Evolutionary conservation across 2,329 filamentous ascomycete genomes (phyloP).

Genomic region (Paracamarosporium sp.): DNA sequence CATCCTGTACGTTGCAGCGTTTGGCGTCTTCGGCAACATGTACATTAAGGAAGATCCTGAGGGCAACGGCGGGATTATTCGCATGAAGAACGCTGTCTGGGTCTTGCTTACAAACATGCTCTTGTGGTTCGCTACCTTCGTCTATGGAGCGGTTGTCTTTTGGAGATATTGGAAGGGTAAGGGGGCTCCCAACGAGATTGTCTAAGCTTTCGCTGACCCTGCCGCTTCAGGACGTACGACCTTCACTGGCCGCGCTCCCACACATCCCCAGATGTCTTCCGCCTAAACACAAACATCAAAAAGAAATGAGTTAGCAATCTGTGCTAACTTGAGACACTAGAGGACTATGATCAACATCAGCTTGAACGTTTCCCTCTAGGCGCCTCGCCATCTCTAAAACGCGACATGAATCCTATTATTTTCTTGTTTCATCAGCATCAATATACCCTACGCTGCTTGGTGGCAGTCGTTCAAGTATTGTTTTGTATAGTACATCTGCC

Average conservation of each 20-base stretch:
- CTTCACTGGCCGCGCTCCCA: slow-evolving; percentile 2
- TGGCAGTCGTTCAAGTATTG: not conserved
- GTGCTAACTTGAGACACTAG: slow-evolving; percentile 7
- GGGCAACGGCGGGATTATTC: slow-evolving; percentile 67
- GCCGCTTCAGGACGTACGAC: slow-evolving; percentile 23
- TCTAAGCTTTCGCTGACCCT: slow-evolving; percentile 6
- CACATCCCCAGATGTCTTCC: slow-evolving; percentile 3
- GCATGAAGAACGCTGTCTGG: slow-evolving; percentile 90
- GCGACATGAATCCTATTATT: not conserved
- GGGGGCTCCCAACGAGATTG: slow-evolving; percentile 21
- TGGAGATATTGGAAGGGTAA: slow-evolving; percentile 46
- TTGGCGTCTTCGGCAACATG: slow-evolving; percentile 83
- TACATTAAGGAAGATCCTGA: slow-evolving; percentile 75
- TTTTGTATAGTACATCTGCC: not conserved
- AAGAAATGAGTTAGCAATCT: not conserved
- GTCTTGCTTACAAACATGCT: slow-evolving; percentile 76
- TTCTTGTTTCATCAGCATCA: not conserved
- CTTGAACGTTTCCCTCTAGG: slow-evolving; percentile 2
- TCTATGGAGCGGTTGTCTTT: slow-evolving; percentile 66
- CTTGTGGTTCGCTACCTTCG: slow-evolving; percentile 74
- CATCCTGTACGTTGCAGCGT: slow-evolving; percentile 80
- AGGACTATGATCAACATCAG: slow-evolving; percentile 3
- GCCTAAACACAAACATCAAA: slow-evolving; percentile 8
- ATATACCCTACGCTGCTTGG: slow-evolving; percentile 5
- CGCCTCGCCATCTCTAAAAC: not conserved